Percentiles rank a stretch among this genome's conserved stretches.
phyloP scores from a whole-genome alignment of 2,329 filamentous ascomycete genomes.

The Sarocladium brachiariae region DNA sequence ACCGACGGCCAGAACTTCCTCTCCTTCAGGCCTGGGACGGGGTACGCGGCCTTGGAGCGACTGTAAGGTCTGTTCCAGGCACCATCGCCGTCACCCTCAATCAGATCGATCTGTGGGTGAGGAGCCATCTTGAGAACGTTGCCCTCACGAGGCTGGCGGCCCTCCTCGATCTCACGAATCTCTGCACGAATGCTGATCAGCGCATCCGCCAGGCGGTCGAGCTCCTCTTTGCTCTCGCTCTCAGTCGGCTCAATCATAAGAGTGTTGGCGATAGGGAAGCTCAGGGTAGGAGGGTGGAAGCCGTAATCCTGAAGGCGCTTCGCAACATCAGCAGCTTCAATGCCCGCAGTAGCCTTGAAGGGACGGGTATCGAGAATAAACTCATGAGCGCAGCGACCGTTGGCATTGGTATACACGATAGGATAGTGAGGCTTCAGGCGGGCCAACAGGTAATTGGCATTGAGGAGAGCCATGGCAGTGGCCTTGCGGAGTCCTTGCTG shows the following conservation, averaged over 20 bases:
- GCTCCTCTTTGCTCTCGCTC: conserved; percentile 83
- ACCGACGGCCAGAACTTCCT: conserved; percentile 98
- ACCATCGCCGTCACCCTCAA: conserved; percentile 45
- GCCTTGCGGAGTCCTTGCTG: conserved; percentile 72
- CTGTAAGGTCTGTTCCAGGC: conserved; percentile 80
- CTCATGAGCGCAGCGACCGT: conserved; percentile 88
- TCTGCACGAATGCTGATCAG: conserved; percentile 80
- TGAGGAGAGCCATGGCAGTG: conserved; percentile 87
- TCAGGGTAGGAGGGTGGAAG: conserved; percentile 97
- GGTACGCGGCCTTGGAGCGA: conserved; percentile 80
- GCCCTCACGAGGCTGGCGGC: conserved; percentile 62
- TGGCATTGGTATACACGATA: conserved; percentile 87
- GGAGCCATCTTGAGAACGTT: conserved; percentile 89
- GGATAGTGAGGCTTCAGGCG: conserved; percentile 79
- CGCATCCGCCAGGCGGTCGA: conserved; percentile 89
- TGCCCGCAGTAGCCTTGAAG: conserved; percentile 74
- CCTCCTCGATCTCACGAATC: conserved; percentile 75
- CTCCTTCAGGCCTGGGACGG: conserved; percentile 72
- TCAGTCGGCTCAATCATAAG: conserved; percentile 98
- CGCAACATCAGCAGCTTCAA: conserved; percentile 91
- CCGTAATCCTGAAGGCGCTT: conserved; percentile 97
- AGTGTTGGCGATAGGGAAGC: conserved; percentile 89
- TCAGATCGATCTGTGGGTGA: conserved; percentile 75
- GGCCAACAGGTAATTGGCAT: conserved; percentile 93
- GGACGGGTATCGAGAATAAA: conserved; percentile 88